Evolutionary conservation across 805 yeast species (phyloP).

Genomic region (Clavispora santaluciae): DNA sequence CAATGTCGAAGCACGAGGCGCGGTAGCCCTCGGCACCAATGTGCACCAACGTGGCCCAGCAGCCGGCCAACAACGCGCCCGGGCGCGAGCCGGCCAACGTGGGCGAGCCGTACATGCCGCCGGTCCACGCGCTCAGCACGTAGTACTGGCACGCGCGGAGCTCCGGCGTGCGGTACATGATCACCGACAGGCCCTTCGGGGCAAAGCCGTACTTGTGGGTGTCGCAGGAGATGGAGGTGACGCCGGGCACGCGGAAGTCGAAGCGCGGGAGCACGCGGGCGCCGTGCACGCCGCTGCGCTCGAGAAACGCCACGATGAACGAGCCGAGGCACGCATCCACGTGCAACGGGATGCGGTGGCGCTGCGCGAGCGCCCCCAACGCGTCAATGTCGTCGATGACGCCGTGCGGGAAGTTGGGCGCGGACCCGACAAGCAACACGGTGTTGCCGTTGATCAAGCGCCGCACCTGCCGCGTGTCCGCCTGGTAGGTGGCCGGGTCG

Average conservation of each 20-base stretch:
- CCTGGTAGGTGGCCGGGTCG: conserved; percentile 63
- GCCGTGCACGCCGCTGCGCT: conserved; percentile 49
- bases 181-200: conserved; percentile 91
- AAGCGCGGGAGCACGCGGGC: conserved; percentile 46
- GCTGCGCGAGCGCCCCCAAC: conserved; percentile 60
- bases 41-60: conserved; percentile 89
- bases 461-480: conserved; percentile 57
- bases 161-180: conserved; percentile 73
- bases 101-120: conserved; percentile 95
- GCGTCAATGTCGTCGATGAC: conserved; percentile 83
- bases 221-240: conserved; percentile 98
- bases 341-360: conserved; percentile 76
- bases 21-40: conserved; percentile 84
- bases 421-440: conserved; percentile 82
- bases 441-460: conserved; percentile 73
- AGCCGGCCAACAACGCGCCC: conserved; percentile 95
- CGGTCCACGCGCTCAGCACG: conserved; percentile 80
- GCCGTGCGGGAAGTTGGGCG: conserved; percentile 97
- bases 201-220: conserved; percentile 99
- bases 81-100: conserved; percentile 96
- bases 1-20: conserved; percentile 60
- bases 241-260: conserved; percentile 82
- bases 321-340: conserved; percentile 97
- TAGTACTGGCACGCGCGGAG: conserved; percentile 81
- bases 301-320: conserved; percentile 77